Base-by-base conservation (phyloP, 2,329 filamentous ascomycete species). In the Colletotrichum australisinense region DNA sequence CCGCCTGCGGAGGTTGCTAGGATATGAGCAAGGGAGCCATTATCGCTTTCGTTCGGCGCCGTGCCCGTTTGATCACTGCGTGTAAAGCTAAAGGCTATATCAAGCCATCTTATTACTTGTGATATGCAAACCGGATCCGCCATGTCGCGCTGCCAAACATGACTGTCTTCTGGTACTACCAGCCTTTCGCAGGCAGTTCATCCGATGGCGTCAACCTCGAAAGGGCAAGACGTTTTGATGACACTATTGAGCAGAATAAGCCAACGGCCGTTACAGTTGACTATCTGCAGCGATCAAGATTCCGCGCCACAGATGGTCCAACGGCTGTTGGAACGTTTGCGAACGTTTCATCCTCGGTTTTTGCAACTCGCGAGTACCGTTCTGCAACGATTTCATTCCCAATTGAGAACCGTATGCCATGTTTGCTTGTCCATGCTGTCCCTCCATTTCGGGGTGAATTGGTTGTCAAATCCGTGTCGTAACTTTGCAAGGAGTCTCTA, bases 151-250 rank as follows among this genome's bases (percentile, higher is more conserved):
- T 46, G 30, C 24, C 67, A 60, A 22, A 56, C 12, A n/a, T 28
- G 56, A n/a, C 55, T 19, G 46, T 22, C 11, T 71, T 46, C 49
- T 58, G 59, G 42, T 49, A 42, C 67, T 46, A 55, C 42, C 32
- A 56, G 32, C 30, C 46, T 24, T n/a, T 66, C 70, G 42, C 12
- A 52, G 60, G 42, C 59, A 49, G 70, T 73, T 73, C 70, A 11
- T 66, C 59, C 69, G 58, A 70, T 49, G 24, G 57, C 32, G 38
- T 64, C 55, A 71, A 42, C 26, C 46, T 38, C 46, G 32, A 49
- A 49, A 16, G 14, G 65, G 70, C 59, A 64, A 57, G 53, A 32
- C 42, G 22, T 32, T 69, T 30, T 46, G 42, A 6, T 11, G 32
- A 22, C 53, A 38, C 53, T 42, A 16, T 35, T 16, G 35, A 53